Conservation (phyloP, 306 rosid species). For the Phaseolus lunatus region DNA sequence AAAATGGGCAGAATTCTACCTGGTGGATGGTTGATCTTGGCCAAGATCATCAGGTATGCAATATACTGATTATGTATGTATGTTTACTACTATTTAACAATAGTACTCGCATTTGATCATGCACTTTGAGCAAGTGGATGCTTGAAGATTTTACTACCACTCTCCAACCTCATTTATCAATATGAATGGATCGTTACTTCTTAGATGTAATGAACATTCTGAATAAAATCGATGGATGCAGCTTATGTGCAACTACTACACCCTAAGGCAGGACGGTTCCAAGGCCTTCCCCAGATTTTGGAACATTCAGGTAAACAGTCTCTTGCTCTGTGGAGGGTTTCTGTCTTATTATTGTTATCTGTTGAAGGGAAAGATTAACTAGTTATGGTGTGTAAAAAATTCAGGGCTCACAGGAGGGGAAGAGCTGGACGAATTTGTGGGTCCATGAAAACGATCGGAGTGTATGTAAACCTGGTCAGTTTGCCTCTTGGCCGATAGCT, state of each 20-base stretch:
- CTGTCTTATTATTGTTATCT: neutral
- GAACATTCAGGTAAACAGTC: slow-evolving; percentile 77
- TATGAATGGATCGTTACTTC: slow-evolving; percentile 7
- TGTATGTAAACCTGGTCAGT: slow-evolving; percentile 84
- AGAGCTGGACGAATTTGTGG: slow-evolving; percentile 76
- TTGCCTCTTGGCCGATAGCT: slow-evolving; percentile 85
- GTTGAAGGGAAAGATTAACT: neutral
- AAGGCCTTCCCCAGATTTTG: slow-evolving; percentile 81
- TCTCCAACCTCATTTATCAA: slow-evolving; percentile 10
- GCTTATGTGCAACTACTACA: slow-evolving; percentile 95
- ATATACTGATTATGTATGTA: neutral
- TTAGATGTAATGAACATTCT: slow-evolving; percentile 29
- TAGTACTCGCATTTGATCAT: neutral
- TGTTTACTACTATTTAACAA: neutral
- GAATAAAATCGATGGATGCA: slow-evolving; percentile 50
- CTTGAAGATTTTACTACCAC: neutral
- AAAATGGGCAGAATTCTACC: slow-evolving; percentile 70
- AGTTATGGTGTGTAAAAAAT: slow-evolving; percentile 24
- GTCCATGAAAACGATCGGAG: slow-evolving; percentile 83
- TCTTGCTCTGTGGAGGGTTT: neutral
- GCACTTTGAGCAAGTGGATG: slow-evolving; percentile 24
- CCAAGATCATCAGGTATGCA: slow-evolving; percentile 80
- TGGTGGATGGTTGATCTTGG: slow-evolving; percentile 98
- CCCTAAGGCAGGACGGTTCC: slow-evolving; percentile 91
- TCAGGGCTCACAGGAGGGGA: slow-evolving; percentile 91